Percentiles rank a stretch among this genome's conserved stretches.
These are phyloP conservation scores for Penicillium longicatenatum DNA, from an alignment of 495 filamentous ascomycete genomes.

Conservation along the genomic window DNA sequence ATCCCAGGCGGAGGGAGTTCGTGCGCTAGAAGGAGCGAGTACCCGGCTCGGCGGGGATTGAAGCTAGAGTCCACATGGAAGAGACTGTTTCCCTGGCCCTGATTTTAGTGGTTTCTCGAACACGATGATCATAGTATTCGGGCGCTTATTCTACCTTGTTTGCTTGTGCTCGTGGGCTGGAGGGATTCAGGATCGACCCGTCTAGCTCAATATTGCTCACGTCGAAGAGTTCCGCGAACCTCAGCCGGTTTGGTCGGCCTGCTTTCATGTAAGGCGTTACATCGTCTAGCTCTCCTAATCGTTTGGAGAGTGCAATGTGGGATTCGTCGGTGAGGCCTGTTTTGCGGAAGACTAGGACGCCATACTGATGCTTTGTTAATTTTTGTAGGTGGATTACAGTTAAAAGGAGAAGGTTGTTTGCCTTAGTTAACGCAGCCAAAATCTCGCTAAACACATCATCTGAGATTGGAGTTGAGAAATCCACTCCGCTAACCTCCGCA, in stretches of 20 bases:
- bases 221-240: constrained; percentile 56
- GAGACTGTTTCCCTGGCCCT: constrained; percentile 50
- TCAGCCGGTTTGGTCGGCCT: constrained; percentile 50
- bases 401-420: too few species aligned
- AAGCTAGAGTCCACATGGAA: constrained; percentile 64
- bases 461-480: too few species aligned
- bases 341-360: constrained; percentile 55
- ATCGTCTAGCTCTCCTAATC: constrained; percentile 62
- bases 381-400: too few species aligned
- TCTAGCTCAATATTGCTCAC: constrained; percentile 44
- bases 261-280: constrained; percentile 52
- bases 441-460: too few species aligned
- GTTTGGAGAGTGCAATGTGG: constrained; percentile 54
- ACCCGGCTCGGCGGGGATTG: constrained; percentile 58
- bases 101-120: too few species aligned
- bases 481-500: too few species aligned
- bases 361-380: constrained; percentile 48
- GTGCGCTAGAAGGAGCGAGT: constrained; percentile 55
- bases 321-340: constrained; percentile 51
- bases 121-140: too few species aligned
- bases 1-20: constrained; percentile 51
- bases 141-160: constrained; percentile 34
- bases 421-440: too few species aligned
- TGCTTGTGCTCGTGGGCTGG: constrained; percentile 34
- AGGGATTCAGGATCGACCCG: constrained; percentile 23